Conservation (phyloP, 31 red algal species). For the Endocladia muricata region DNA sequence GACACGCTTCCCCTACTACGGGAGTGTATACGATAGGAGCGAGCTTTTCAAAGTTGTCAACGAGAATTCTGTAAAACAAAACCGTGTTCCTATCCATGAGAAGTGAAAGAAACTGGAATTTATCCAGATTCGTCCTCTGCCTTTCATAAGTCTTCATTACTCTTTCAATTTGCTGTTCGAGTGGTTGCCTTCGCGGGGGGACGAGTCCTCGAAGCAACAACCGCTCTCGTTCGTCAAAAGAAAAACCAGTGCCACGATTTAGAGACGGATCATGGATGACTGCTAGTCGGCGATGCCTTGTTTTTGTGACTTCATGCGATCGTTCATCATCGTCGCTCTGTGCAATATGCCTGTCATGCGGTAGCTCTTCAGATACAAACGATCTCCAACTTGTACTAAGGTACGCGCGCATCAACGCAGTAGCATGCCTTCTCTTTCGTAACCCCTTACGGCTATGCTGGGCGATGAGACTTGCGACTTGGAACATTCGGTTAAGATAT, state of each 20-base stretch:
- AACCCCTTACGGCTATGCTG: no score
- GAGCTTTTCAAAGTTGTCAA: slow-evolving; percentile 76
- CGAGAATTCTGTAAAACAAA: slow-evolving; percentile 74
- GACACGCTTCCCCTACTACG: slow-evolving; percentile 85
- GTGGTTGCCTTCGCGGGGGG: slow-evolving; percentile 56
- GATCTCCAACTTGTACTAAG: no score
- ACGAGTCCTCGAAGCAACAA: slow-evolving; percentile 78
- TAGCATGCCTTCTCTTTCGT: no score
- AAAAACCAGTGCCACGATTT: slow-evolving; percentile 84
- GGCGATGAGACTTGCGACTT: no score
- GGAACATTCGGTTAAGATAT: no score
- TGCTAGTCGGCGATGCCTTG: slow-evolving; percentile 46
- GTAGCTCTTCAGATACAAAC: background rate
- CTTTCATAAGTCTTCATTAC: slow-evolving; percentile 42
- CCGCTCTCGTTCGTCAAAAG: slow-evolving; percentile 64
- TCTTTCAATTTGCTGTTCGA: slow-evolving; percentile 70
- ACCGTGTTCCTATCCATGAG: slow-evolving; percentile 73
- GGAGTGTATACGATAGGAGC: slow-evolving; percentile 93
- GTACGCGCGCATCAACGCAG: no score
- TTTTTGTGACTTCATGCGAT: slow-evolving; percentile 42
- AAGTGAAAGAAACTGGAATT: slow-evolving; percentile 65
- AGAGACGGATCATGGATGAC: slow-evolving; percentile 76
- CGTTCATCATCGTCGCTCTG: slow-evolving; percentile 16
- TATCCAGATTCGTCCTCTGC: slow-evolving; percentile 50
- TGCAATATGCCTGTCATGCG: background rate